Conservation (phyloP, 495 filamentous ascomycete species). For the Penicillium chermesinum region DNA sequence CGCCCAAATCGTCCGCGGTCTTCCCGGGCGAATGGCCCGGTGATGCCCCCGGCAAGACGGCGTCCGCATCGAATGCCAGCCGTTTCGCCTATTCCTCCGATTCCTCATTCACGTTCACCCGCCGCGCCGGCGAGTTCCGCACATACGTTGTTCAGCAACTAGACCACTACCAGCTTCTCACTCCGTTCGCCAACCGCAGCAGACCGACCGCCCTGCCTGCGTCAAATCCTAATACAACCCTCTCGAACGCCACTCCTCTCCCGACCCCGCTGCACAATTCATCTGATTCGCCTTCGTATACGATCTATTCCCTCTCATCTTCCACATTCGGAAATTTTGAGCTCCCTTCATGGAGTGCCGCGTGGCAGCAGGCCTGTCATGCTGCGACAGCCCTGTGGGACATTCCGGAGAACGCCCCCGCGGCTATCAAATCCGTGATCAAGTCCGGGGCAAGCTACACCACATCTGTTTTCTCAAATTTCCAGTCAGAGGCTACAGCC, state of each 20-base stretch:
- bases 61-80: conserved; percentile 18
- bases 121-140: conserved; percentile 32
- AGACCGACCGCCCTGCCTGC: conserved; percentile 5
- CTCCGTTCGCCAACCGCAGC: conserved; percentile 22
- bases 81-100: conserved; percentile 15
- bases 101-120: conserved; percentile 26
- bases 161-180: conserved; percentile 26
- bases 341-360: conserved; percentile 11
- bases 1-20: conserved; percentile 14
- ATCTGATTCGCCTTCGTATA: not conserved
- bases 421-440: conserved; percentile 1
- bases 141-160: conserved; percentile 29
- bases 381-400: conserved; percentile 12
- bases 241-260: conserved; percentile 13
- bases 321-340: not conserved
- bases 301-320: conserved; percentile 3
- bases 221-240: conserved; percentile 9
- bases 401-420: not conserved
- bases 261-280: conserved; percentile 12
- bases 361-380: conserved; percentile 37
- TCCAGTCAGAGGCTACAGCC: not conserved
- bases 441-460: conserved; percentile 1
- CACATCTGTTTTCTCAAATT: conserved; percentile 3
- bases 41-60: conserved; percentile 17
- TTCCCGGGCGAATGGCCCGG: conserved; percentile 3